A percentile compares a stretch with the other conserved stretches of the same genome.
These are phyloP conservation scores for Telopea speciosissima DNA, from an alignment of 177 flowering plant species.

Conservation along the genomic window DNA sequence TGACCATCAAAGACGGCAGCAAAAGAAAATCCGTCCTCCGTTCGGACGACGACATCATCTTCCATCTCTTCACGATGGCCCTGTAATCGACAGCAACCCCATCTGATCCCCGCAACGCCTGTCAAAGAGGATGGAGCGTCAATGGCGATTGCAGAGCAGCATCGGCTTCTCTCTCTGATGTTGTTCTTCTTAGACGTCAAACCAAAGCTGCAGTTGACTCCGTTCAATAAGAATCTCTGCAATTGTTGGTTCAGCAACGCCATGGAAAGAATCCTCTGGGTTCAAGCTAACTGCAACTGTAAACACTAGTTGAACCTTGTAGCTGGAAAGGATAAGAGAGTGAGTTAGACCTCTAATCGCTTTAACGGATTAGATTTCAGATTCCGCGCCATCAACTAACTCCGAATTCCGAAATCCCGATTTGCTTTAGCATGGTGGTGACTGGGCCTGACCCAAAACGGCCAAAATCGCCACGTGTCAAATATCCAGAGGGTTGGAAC, in stretches of 20 bases:
- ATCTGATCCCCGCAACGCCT: slow-evolving; percentile 48
- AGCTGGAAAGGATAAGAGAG: slow-evolving; percentile 15
- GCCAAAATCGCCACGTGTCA: too few species aligned
- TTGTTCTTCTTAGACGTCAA: slow-evolving; percentile 12
- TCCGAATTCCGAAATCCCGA: not conserved
- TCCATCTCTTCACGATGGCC: slow-evolving; percentile 93
- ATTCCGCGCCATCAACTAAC: slow-evolving; percentile 3
- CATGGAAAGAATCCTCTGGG: slow-evolving; percentile 16
- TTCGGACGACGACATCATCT: slow-evolving; percentile 59
- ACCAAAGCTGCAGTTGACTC: slow-evolving; percentile 13
- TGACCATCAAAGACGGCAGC: slow-evolving; percentile 98
- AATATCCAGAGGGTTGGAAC: too few species aligned
- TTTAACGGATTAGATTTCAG: slow-evolving; percentile 34
- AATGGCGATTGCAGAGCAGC: slow-evolving; percentile 78
- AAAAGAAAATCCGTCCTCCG: slow-evolving; percentile 71
- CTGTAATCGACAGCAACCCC: slow-evolving; percentile 65
- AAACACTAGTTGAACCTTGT: slow-evolving; percentile 1
- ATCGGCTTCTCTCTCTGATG: slow-evolving; percentile 17
- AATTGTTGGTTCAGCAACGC: slow-evolving; percentile 35
- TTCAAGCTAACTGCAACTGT: not conserved
- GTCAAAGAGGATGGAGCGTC: slow-evolving; percentile 53
- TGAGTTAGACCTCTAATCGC: slow-evolving; percentile 31
- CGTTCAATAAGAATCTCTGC: slow-evolving; percentile 19
- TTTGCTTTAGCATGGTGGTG: not conserved
- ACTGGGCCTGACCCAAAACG: too few species aligned